These are phyloP conservation scores for Candida nemodendra DNA, from an alignment of 805 yeast genomes.

Conservation along the genomic window DNA sequence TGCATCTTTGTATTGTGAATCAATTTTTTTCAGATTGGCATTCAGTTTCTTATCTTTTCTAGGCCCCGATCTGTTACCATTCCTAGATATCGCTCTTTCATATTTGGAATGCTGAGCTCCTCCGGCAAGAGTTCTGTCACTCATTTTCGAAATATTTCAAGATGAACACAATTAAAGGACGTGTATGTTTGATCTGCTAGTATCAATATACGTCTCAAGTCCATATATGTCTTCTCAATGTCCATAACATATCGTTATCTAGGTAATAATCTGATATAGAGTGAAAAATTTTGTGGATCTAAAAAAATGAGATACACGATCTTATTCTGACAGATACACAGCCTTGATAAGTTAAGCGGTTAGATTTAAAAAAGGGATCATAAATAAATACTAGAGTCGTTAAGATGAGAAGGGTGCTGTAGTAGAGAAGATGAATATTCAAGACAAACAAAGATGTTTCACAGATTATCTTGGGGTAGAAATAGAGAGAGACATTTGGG, in stretches of 20 bases:
- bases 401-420: too few species aligned
- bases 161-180: too few species aligned
- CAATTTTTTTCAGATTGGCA: slow-evolving; percentile 64
- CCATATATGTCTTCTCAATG: too few species aligned
- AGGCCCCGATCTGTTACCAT: slow-evolving; percentile 20
- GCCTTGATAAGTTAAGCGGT: slow-evolving; percentile 8
- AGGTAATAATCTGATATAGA: too few species aligned
- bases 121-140: too few species aligned
- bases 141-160: too few species aligned
- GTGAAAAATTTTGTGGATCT: neutral
- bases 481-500: too few species aligned
- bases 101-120: slow-evolving; percentile 6
- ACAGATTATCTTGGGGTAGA: too few species aligned
- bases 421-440: slow-evolving; percentile 4
- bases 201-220: too few species aligned
- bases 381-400: too few species aligned
- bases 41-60: slow-evolving; percentile 60
- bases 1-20: slow-evolving; percentile 73
- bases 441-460: neutral
- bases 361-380: slow-evolving; percentile 9
- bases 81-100: slow-evolving; percentile 9
- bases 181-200: too few species aligned
- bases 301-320: slow-evolving; percentile 2
- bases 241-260: too few species aligned
- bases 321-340: slow-evolving; percentile 11